A percentile compares a stretch with the other conserved stretches of the same genome.
Conservation (phyloP, 2,329 filamentous ascomycete genomes). For the Arthrinium phaeospermum region DNA sequence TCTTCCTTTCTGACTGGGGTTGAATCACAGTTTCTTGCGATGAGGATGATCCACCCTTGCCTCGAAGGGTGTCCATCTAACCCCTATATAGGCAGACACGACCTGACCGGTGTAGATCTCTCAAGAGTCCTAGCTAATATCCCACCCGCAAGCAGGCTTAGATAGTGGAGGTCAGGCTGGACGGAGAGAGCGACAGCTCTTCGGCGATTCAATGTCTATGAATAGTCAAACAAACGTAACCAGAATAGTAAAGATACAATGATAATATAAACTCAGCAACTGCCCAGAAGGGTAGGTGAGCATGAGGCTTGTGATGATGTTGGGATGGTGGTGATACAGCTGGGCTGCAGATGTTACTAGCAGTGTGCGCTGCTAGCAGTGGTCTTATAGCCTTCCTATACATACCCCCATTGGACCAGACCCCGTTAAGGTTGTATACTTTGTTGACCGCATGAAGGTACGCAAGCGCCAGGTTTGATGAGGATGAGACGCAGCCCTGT, state of each 20-base stretch:
- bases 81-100: not conserved
- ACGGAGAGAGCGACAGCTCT: not conserved
- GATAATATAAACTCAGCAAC: constrained; percentile 1
- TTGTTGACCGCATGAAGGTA: not conserved
- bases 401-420: not conserved
- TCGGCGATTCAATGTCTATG: not conserved
- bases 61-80: constrained; percentile 20
- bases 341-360: not conserved
- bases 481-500: constrained; percentile 4
- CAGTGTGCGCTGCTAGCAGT: not conserved
- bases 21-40: constrained; percentile 23
- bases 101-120: not conserved
- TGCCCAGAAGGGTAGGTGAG: not conserved
- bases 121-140: constrained; percentile 8
- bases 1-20: not conserved
- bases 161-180: not conserved
- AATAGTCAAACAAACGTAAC: not conserved
- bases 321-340: not conserved
- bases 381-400: constrained; percentile 2
- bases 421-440: not conserved
- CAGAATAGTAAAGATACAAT: not conserved
- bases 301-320: not conserved
- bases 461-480: constrained; percentile 3
- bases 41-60: constrained; percentile 17
- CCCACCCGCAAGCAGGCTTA: not conserved